Evolutionary conservation across 202 grass and related monocot genomes (phyloP).

Genomic region (Setaria viridis): DNA sequence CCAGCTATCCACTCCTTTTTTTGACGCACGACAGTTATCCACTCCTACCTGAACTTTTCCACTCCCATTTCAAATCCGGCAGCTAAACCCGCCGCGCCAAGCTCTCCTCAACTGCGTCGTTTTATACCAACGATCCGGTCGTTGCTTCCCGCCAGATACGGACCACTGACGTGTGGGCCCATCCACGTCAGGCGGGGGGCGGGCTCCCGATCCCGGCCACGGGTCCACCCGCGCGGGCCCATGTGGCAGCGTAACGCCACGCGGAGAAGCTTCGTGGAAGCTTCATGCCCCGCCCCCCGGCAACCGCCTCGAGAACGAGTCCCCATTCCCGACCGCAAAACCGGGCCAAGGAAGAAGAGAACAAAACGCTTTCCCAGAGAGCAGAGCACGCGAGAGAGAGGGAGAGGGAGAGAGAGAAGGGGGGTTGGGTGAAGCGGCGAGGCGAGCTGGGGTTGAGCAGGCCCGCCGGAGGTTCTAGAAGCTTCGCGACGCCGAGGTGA

Average conservation of each 20-base stretch:
- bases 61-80: constrained; percentile 27
- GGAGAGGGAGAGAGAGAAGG: not conserved
- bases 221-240: constrained; percentile 17
- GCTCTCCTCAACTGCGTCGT: not conserved
- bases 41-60: not conserved
- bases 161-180: constrained; percentile 33
- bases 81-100: constrained; percentile 42
- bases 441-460: not conserved
- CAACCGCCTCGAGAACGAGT: constrained; percentile 39
- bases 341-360: constrained; percentile 24
- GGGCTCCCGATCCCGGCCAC: not conserved
- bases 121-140: not conserved
- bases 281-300: constrained; percentile 14
- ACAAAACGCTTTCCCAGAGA: constrained; percentile 19
- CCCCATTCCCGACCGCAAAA: constrained; percentile 43
- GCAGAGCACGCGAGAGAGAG: not conserved
- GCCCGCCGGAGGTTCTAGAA: constrained; percentile 26
- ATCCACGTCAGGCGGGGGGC: not conserved
- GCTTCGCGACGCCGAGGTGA: constrained; percentile 13
- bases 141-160: constrained; percentile 35
- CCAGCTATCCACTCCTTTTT: too few species aligned
- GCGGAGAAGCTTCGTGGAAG: constrained; percentile 52
- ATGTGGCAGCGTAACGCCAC: constrained; percentile 36
- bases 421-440: not conserved
- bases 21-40: too few species aligned